phyloP scores from a whole-genome alignment of 768 basidiomycete species.

The Phlebiopsis flavidoalba region DNA sequence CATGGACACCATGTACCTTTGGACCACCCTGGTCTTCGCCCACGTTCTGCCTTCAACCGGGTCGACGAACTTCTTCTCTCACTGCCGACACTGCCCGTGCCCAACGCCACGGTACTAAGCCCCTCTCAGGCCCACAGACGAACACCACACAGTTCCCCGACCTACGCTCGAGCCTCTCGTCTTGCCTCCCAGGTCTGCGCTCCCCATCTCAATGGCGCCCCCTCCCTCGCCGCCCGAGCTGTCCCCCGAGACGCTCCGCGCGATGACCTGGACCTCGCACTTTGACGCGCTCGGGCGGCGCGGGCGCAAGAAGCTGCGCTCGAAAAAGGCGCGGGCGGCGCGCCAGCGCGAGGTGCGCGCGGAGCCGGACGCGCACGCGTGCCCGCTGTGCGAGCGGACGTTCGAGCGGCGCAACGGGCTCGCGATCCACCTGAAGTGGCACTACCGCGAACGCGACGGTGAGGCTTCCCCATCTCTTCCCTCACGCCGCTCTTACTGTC shows the following conservation, averaged over 20 bases:
- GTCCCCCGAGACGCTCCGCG: neutral
- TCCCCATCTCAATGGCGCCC: neutral
- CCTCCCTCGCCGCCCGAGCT: neutral
- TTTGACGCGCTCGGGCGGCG: neutral
- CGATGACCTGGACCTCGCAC: neutral
- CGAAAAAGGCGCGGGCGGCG: neutral
- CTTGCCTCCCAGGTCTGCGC: neutral
- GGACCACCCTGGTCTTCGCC: too few species aligned
- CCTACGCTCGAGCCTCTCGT: neutral
- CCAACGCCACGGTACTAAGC: too few species aligned
- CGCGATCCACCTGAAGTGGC: conserved; percentile 13
- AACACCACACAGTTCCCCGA: neutral
- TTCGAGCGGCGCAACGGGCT: conserved; percentile 9
- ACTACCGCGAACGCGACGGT: conserved; percentile 5
- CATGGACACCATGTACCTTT: too few species aligned
- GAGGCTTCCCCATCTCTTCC: neutral
- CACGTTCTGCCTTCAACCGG: too few species aligned
- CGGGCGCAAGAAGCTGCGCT: neutral
- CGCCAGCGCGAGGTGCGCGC: neutral
- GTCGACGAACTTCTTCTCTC: neutral
- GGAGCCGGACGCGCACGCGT: neutral
- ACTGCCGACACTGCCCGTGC: neutral
- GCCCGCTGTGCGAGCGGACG: conserved; percentile 5
- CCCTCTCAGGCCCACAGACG: neutral
- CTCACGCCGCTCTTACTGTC: neutral